Evolutionary conservation across 768 basidiomycete genomes (phyloP).

Genomic region (Coprinopsis marcescibilis): DNA sequence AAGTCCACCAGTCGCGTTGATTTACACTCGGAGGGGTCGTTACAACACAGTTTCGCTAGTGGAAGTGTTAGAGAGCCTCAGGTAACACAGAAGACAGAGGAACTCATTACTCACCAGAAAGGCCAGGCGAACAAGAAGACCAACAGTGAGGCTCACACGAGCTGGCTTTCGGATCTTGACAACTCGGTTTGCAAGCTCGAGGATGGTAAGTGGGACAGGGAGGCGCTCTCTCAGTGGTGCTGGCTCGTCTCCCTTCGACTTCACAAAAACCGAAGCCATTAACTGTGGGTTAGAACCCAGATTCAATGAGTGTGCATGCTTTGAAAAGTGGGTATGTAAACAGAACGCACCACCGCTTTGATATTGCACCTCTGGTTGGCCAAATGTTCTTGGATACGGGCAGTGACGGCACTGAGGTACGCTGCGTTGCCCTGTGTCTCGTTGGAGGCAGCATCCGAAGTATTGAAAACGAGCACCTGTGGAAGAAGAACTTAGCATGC

Average conservation of each 20-base stretch:
- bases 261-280: background rate
- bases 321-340: too few species aligned
- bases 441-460: background rate
- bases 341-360: background rate
- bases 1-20: background rate
- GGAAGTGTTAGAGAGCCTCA: background rate
- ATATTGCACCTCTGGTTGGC: background rate
- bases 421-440: background rate
- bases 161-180: background rate
- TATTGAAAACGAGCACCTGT: background rate
- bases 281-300: background rate
- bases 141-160: background rate
- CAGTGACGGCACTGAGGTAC: background rate
- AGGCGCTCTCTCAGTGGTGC: background rate
- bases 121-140: background rate
- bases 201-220: background rate
- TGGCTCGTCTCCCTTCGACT: background rate
- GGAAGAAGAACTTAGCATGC: background rate
- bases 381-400: background rate
- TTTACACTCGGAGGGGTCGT: background rate
- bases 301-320: background rate
- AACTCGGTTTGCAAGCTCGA: background rate
- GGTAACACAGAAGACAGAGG: background rate
- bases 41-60: background rate
- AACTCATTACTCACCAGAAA: background rate